Evolutionary conservation across 768 basidiomycete species (phyloP).

Genomic region (Tylopilus rubrobrunneus): DNA sequence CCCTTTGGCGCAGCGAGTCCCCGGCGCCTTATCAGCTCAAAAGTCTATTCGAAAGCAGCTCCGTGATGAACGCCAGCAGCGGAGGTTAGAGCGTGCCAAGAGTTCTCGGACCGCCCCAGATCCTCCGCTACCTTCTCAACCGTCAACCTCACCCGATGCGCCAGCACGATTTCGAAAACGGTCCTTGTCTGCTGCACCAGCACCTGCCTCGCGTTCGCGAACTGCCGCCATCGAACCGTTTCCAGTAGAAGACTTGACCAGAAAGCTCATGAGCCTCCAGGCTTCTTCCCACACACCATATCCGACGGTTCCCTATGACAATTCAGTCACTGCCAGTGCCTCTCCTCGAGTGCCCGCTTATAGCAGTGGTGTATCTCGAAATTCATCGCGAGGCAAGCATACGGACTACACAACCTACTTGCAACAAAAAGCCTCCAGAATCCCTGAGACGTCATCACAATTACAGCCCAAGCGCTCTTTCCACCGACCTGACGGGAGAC

Average conservation of each 20-base stretch:
- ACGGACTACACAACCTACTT: conserved; percentile 9
- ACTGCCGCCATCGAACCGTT: conserved; percentile 39
- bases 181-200: conserved; percentile 27
- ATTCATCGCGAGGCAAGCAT: conserved; percentile 18
- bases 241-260: conserved; percentile 55
- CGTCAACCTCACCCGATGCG: conserved; percentile 30
- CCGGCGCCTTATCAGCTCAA: conserved; percentile 79
- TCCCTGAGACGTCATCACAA: conserved; percentile 18
- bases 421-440: conserved; percentile 21
- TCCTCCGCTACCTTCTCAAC: conserved; percentile 15
- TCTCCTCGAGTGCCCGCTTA: conserved; percentile 11
- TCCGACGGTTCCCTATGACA: conserved; percentile 9
- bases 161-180: conserved; percentile 36
- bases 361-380: conserved; percentile 17
- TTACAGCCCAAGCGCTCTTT: conserved; percentile 60
- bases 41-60: conserved; percentile 73
- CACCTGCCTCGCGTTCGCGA: conserved; percentile 21
- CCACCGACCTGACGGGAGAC: conserved; percentile 43
- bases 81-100: conserved; percentile 46
- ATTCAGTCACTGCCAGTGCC: conserved; percentile 5
- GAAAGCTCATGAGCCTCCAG: conserved; percentile 53
- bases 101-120: conserved; percentile 19
- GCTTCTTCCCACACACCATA: conserved; percentile 19
- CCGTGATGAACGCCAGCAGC: conserved; percentile 60
- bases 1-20: conserved; percentile 79